phyloP scores from a whole-genome alignment of 2,329 filamentous ascomycete genomes.

The Eutypella sp. region DNA sequence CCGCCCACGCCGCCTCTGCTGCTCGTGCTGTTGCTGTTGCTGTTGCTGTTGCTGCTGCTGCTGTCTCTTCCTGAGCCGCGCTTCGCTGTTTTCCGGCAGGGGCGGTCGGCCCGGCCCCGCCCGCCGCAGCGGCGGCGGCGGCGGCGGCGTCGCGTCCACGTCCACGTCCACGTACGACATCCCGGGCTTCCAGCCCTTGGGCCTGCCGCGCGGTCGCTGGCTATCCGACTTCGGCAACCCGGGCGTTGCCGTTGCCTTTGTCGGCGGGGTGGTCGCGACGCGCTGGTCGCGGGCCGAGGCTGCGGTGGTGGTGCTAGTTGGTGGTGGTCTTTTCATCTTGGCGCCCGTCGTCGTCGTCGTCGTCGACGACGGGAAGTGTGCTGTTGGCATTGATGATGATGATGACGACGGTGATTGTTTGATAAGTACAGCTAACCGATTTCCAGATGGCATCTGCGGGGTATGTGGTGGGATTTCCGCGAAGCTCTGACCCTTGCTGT shows the following conservation, averaged over 20 bases:
- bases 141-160: no score
- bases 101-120: no score
- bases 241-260: not conserved
- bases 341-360: no score
- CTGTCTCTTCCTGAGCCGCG: no score
- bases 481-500: no score
- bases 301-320: no score
- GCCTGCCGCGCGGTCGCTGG: constrained; percentile 44
- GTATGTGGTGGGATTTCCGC: constrained; percentile 1
- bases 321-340: no score
- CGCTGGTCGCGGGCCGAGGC: constrained; percentile 3
- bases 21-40: constrained; percentile 9
- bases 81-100: no score
- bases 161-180: constrained; percentile 24
- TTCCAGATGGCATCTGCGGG: constrained; percentile 3
- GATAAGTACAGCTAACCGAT: constrained; percentile 22
- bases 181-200: constrained; percentile 41
- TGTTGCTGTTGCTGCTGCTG: constrained; percentile 17
- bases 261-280: constrained; percentile 2
- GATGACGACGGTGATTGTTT: constrained; percentile 15
- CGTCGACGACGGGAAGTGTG: no score
- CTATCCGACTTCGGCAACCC: no score
- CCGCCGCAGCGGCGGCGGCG: not conserved
- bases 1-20: constrained; percentile 37
- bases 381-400: constrained; percentile 8